Evolutionary conservation across 495 filamentous ascomycete genomes (phyloP).

Genomic region (Neurospora sp.): DNA sequence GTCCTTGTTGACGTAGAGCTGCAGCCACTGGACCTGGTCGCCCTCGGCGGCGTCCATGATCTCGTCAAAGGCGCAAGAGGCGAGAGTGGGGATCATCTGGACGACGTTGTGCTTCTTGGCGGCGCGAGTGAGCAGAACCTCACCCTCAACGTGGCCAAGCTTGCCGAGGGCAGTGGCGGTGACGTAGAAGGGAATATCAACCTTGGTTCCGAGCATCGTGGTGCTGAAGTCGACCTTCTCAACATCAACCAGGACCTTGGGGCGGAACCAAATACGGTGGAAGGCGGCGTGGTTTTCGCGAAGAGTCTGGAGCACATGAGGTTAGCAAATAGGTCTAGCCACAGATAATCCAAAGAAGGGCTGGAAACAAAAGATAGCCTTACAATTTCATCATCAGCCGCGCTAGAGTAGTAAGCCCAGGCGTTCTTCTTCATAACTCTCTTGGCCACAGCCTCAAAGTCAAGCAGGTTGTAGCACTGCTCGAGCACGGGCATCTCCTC

Average conservation of each 20-base stretch:
- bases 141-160: conserved; percentile 78
- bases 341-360: conserved; percentile 16
- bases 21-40: conserved; percentile 89
- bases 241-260: conserved; percentile 74
- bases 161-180: conserved; percentile 90
- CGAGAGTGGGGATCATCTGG: conserved; percentile 98
- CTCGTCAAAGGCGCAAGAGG: conserved; percentile 95
- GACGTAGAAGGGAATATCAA: conserved; percentile 78
- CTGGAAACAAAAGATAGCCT: neutral
- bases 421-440: conserved; percentile 87
- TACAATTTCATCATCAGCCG: conserved; percentile 94
- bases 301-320: conserved; percentile 55
- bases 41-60: conserved; percentile 75
- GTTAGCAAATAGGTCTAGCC: neutral
- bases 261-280: conserved; percentile 97
- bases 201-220: conserved; percentile 82
- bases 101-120: conserved; percentile 77
- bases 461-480: conserved; percentile 89
- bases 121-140: conserved; percentile 78
- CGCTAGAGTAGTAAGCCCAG: conserved; percentile 95
- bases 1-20: conserved; percentile 98
- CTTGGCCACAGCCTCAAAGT: conserved; percentile 87
- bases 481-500: conserved; percentile 68
- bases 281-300: conserved; percentile 93
- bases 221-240: conserved; percentile 75